phyloP scores from a whole-genome alignment of 2,329 filamentous ascomycete genomes.

The Xylaria sp. region DNA sequence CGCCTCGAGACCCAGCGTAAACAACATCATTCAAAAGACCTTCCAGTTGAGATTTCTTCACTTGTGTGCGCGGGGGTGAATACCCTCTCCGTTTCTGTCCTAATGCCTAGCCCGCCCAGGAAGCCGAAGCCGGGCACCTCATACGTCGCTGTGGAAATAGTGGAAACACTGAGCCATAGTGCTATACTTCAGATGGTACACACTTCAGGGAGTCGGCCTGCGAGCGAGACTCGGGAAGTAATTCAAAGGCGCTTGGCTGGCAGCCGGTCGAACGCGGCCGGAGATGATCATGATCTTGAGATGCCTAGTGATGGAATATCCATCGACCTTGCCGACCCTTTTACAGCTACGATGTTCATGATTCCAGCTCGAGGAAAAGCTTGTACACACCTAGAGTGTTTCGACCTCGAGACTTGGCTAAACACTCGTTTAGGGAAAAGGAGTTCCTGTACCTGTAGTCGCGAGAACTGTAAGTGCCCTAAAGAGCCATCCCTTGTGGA shows the following conservation, averaged over 20 bases:
- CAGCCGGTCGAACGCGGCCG: conserved; percentile 33
- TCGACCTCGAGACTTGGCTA: conserved; percentile 86
- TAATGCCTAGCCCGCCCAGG: conserved; percentile 25
- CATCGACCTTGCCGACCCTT: conserved; percentile 71
- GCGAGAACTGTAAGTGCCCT: conserved; percentile 46
- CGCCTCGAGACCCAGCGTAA: conserved; percentile 68
- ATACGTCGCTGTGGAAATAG: conserved; percentile 71
- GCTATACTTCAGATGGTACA: conserved; percentile 49
- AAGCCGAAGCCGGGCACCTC: conserved; percentile 48
- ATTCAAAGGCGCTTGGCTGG: conserved; percentile 59
- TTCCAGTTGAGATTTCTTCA: conserved; percentile 76
- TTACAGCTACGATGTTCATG: conserved; percentile 67
- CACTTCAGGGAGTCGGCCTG: conserved; percentile 46
- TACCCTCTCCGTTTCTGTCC: conserved; percentile 58
- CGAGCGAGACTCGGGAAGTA: conserved; percentile 56
- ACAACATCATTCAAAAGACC: conserved; percentile 73
- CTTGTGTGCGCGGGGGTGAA: conserved; percentile 65
- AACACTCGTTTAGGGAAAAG: conserved; percentile 62
- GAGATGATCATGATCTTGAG: conserved; percentile 67
- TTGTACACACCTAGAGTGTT: conserved; percentile 85
- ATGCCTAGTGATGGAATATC: conserved; percentile 63
- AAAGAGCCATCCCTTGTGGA: conserved; percentile 65
- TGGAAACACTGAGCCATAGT: conserved; percentile 61
- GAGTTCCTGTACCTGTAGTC: conserved; percentile 40
- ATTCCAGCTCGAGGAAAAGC: conserved; percentile 71